Conservation (phyloP, 1,284 basidiomycete genomes). For the Cryptococcus sp. region DNA sequence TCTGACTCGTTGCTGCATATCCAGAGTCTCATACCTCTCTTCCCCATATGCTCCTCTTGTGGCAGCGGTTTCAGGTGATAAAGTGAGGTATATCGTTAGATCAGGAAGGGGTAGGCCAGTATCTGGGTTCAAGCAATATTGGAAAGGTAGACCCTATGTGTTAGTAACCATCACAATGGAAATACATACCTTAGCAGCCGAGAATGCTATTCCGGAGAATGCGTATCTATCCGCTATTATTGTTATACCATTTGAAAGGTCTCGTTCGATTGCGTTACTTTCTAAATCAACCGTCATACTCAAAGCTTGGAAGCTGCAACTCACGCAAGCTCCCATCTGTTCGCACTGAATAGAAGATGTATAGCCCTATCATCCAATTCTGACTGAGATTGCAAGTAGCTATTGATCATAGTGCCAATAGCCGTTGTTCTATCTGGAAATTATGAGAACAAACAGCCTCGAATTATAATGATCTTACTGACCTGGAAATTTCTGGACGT, state of each 20-base stretch:
- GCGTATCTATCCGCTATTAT: slow-evolving; percentile 92
- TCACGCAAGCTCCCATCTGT: slow-evolving; percentile 91
- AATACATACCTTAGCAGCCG: slow-evolving; percentile 67
- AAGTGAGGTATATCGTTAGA: slow-evolving; percentile 78
- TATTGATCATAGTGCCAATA: slow-evolving; percentile 90
- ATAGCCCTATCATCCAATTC: slow-evolving; percentile 89
- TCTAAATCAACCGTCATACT: background rate
- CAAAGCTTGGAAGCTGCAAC: slow-evolving; percentile 33
- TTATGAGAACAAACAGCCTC: slow-evolving; percentile 9
- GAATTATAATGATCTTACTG: slow-evolving; percentile 14
- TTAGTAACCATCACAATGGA: slow-evolving; percentile 16
- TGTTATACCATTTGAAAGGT: slow-evolving; percentile 63
- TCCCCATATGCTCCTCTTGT: slow-evolving; percentile 80
- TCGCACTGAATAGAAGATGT: slow-evolving; percentile 93
- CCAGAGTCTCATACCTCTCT: slow-evolving; percentile 80
- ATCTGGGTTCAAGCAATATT: slow-evolving; percentile 84
- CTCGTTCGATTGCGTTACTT: slow-evolving; percentile 62
- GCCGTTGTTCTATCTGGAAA: slow-evolving; percentile 77
- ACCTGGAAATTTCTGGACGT: slow-evolving; percentile 82
- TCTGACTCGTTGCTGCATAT: slow-evolving; percentile 67
- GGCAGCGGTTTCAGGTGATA: slow-evolving; percentile 66
- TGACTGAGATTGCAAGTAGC: slow-evolving; percentile 75
- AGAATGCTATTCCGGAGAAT: slow-evolving; percentile 94
- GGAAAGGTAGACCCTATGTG: slow-evolving; percentile 52
- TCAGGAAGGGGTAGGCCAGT: slow-evolving; percentile 82